phyloP scores from a whole-genome alignment of 2,329 filamentous ascomycete genomes.

The Claviceps purpurea region DNA sequence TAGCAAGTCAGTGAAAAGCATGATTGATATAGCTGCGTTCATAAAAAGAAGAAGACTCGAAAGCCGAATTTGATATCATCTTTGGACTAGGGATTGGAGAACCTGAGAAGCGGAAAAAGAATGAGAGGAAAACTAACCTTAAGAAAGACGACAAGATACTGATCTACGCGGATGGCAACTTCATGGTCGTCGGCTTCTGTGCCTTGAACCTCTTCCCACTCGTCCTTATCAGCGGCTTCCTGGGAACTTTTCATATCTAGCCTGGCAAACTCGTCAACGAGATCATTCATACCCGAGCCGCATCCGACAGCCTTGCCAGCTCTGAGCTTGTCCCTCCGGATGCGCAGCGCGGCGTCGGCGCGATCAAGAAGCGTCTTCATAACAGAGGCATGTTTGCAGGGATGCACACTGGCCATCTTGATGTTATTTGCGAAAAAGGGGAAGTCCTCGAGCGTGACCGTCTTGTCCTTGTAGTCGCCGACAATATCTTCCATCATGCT shows the following conservation, averaged over 20 bases:
- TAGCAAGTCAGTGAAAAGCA: background rate
- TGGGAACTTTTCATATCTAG: constrained; percentile 43
- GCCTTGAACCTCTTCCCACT: constrained; percentile 53
- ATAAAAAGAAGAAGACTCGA: background rate
- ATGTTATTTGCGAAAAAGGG: constrained; percentile 83
- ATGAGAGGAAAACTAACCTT: constrained; percentile 40
- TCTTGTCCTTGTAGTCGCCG: constrained; percentile 96
- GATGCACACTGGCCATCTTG: constrained; percentile 94
- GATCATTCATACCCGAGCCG: constrained; percentile 60
- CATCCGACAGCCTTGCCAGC: constrained; percentile 33
- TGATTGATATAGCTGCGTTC: too few species aligned
- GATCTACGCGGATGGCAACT: constrained; percentile 73
- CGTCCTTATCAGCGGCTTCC: constrained; percentile 39
- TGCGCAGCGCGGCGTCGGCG: constrained; percentile 82
- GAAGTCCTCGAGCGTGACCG: constrained; percentile 94
- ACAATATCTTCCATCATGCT: constrained; percentile 96
- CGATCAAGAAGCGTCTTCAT: constrained; percentile 97
- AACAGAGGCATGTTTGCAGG: constrained; percentile 91
- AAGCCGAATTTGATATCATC: too few species aligned
- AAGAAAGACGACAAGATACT: constrained; percentile 76
- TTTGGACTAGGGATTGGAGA: too few species aligned
- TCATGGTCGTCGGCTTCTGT: constrained; percentile 53
- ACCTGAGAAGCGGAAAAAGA: too few species aligned
- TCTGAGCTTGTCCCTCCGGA: constrained; percentile 70
- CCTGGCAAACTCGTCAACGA: constrained; percentile 68